Conservation (phyloP, 148 eudicot species). For the Spergularia bocconei region DNA sequence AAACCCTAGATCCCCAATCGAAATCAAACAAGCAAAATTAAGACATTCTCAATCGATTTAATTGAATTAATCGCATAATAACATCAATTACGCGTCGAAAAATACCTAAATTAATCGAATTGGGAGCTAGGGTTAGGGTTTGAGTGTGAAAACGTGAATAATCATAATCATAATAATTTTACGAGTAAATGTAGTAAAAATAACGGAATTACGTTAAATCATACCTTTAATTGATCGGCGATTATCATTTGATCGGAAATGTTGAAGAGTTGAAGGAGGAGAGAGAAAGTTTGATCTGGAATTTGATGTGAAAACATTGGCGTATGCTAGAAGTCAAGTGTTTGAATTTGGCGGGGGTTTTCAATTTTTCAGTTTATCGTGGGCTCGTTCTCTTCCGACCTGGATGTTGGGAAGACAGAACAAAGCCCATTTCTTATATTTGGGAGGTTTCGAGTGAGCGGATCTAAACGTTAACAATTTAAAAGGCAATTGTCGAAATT, state of each 20-base stretch:
- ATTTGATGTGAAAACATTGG: not conserved
- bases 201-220: too few relatives aligned
- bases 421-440: too few relatives aligned
- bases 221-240: too few relatives aligned
- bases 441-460: too few relatives aligned
- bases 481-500: too few relatives aligned
- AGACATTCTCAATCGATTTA: not conserved
- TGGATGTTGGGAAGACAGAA: too few relatives aligned
- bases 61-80: not conserved
- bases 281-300: not conserved
- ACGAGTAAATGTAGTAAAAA: not conserved
- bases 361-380: not conserved
- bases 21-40: conserved; percentile 1
- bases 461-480: too few relatives aligned
- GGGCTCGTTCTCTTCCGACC: too few relatives aligned
- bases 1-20: conserved; percentile 5
- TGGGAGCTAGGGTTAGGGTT: conserved; percentile 18
- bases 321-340: not conserved
- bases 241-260: too few relatives aligned
- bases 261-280: too few relatives aligned
- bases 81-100: not conserved
- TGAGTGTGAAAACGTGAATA: not conserved
- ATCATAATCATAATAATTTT: not conserved
- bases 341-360: conserved; percentile 10
- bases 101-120: not conserved